Percentiles rank a stretch among this genome's conserved stretches.
Conservation (phyloP, 306 rosid species). For the Quillaja saponaria region DNA sequence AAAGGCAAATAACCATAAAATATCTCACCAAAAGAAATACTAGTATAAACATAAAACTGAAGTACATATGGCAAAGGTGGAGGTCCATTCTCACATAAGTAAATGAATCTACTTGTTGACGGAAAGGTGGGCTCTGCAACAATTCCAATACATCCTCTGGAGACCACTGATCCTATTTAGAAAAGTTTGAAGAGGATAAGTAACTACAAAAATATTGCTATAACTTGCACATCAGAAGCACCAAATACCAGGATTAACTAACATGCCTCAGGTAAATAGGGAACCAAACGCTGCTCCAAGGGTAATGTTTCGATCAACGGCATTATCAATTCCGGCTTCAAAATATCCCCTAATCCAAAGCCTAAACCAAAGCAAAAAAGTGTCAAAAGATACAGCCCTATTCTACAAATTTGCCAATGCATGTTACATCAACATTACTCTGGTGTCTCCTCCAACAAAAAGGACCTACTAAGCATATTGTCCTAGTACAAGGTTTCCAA, state of each 20-base stretch:
- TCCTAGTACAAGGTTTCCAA: too few relatives aligned
- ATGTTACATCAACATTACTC: not conserved
- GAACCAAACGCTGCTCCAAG: conserved; percentile 70
- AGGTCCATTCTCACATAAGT: conserved; percentile 61
- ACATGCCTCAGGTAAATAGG: conserved; percentile 85
- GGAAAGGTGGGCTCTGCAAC: conserved; percentile 93
- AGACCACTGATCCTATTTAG: conserved; percentile 80
- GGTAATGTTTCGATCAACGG: conserved; percentile 78
- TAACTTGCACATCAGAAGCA: not conserved
- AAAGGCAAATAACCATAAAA: not conserved
- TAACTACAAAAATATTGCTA: conserved; percentile 1
- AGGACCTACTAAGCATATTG: too few relatives aligned
- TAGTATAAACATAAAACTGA: not conserved
- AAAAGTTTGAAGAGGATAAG: not conserved
- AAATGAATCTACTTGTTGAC: conserved; percentile 93
- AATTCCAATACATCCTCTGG: conserved; percentile 82
- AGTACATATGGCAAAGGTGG: not conserved
- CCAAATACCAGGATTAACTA: not conserved
- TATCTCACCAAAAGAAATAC: conserved; percentile 8
- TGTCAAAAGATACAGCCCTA: conserved; percentile 9
- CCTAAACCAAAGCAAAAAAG: conserved; percentile 46
- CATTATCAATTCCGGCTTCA: conserved; percentile 86
- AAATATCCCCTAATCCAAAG: conserved; percentile 78
- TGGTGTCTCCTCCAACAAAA: too few relatives aligned
- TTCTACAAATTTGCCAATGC: conserved; percentile 5